Evolutionary conservation across 768 basidiomycete genomes (phyloP), one percentile per base, ranked within the genome.

Genomic region (Collybiopsis confluens): DNA sequence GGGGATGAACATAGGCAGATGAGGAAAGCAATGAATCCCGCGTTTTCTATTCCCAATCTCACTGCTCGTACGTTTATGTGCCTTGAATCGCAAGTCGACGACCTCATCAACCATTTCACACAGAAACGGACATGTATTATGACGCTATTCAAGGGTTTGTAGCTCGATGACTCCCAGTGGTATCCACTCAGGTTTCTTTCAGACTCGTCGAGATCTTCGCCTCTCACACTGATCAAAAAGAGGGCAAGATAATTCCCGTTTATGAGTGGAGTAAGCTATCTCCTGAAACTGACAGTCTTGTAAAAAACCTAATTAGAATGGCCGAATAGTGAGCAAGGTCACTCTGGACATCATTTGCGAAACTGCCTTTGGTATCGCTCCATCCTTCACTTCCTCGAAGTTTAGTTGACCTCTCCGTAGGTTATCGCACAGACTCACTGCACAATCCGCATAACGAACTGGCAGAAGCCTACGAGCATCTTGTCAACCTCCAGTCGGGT

Each of bases 341-440:
- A 79, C 79, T 0, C 69, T 81, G 7, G 78, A 80, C 57, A 77
- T 80, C 51, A 79, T 80, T 42, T 79, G 77, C 62, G 68, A 69
- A 6, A 75, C 79, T 9, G 77, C 76, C 0, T 78, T 80, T 50
- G 76, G n/a, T n/a, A n/a, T n/a, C n/a, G n/a, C n/a, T n/a, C n/a
- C n/a, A n/a, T n/a, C n/a, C n/a, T n/a, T n/a, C n/a, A n/a, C n/a
- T n/a, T n/a, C n/a, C n/a, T n/a, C n/a, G n/a, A n/a, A n/a, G n/a
- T n/a, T n/a, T n/a, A n/a, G n/a, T n/a, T n/a, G n/a, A n/a, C n/a
- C n/a, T n/a, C n/a, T n/a, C n/a, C n/a, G n/a, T n/a, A n/a, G n/a
- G 75, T 11, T 80, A 80, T 59, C 62, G 67, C 35, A 56, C 77
- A 6, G 72, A 79, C 56, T 73, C 74, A 2, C 64, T 80, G 11